Conservation (phyloP, 2,329 filamentous ascomycete species). For the Fusarium devonianum region DNA sequence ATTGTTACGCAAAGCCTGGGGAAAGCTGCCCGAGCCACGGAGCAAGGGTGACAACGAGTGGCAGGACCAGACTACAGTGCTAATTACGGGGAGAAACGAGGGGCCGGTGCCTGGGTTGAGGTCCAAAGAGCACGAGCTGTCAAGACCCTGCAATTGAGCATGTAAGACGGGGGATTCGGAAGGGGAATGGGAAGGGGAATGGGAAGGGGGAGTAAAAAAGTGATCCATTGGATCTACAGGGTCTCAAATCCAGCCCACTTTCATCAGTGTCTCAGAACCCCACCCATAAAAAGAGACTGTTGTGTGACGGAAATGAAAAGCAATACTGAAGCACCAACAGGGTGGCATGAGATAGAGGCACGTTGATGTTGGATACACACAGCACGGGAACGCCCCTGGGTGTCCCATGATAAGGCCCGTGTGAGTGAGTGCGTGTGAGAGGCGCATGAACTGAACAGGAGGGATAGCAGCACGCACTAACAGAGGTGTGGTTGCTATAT, state of each 20-base stretch:
- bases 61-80: too few species aligned
- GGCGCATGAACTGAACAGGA: constrained; percentile 2
- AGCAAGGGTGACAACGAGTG: too few species aligned
- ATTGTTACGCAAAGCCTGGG: constrained; percentile 24
- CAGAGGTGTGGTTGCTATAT: constrained; percentile 16
- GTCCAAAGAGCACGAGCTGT: constrained; percentile 4
- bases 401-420: constrained; percentile 29
- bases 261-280: constrained; percentile 25
- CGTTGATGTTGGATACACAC: not conserved
- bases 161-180: constrained; percentile 27
- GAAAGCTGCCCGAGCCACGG: too few species aligned
- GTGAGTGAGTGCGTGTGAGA: constrained; percentile 1
- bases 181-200: constrained; percentile 21
- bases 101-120: not conserved
- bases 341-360: constrained; percentile 19
- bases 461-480: constrained; percentile 15
- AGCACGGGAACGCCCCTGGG: constrained; percentile 18
- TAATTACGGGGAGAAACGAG: not conserved
- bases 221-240: constrained; percentile 39
- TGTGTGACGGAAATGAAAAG: constrained; percentile 1
- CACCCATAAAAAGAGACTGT: constrained; percentile 17
- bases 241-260: constrained; percentile 28
- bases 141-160: constrained; percentile 21
- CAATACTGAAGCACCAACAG: constrained; percentile 5
- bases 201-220: constrained; percentile 20